phyloP scores from a whole-genome alignment of 192 early-diverging fungal species.

The Dissophora ornata region DNA sequence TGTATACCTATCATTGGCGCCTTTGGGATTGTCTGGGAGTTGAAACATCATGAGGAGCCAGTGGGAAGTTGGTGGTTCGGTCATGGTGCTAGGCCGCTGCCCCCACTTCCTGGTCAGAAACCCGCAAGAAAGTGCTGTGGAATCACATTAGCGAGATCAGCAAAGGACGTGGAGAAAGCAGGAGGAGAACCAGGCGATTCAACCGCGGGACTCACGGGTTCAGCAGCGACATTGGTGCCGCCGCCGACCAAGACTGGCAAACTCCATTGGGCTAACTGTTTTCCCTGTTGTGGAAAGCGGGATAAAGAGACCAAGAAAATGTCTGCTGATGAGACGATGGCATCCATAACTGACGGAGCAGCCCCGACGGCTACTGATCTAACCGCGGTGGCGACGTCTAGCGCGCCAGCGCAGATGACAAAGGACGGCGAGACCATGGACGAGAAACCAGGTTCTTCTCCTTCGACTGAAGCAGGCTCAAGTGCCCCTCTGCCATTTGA shows the following conservation, averaged over 20 bases:
- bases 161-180: conserved; percentile 1
- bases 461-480: too few species aligned
- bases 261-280: neutral
- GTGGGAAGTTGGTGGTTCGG: conserved; percentile 46
- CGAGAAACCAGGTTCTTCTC: neutral
- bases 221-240: conserved; percentile 9
- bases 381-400: too few species aligned
- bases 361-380: too few species aligned
- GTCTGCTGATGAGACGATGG: neutral
- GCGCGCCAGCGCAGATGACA: too few species aligned
- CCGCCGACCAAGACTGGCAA: neutral
- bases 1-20: conserved; percentile 39
- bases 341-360: neutral
- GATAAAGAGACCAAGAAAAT: neutral
- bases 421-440: neutral
- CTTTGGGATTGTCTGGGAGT: conserved; percentile 49
- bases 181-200: neutral
- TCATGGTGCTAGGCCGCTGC: conserved; percentile 31
- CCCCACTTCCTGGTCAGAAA: conserved; percentile 33
- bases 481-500: conserved; percentile 2
- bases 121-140: conserved; percentile 22
- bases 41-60: conserved; percentile 44
- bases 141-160: conserved; percentile 8
- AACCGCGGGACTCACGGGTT: conserved; percentile 1
- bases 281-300: neutral